Evolutionary conservation across 805 yeast genomes (phyloP), one percentile per base, ranked within the genome.

Genomic region (Nematodospora valgi): DNA sequence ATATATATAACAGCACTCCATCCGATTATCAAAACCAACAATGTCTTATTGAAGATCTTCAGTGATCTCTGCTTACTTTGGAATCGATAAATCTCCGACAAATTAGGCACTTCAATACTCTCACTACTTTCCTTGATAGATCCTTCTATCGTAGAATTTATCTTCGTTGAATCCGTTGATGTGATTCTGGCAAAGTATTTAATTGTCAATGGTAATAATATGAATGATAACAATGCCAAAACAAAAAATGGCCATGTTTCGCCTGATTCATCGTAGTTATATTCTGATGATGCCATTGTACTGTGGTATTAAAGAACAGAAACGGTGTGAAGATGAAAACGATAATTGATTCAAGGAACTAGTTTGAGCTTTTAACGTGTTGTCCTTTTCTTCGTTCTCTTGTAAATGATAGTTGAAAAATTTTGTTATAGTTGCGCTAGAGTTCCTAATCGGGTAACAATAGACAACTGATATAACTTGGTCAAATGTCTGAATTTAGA

Each of bases 161-260:
- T 47, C 4, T 41, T 32, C 11, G 37, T 32, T 8, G 54, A 44
- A 25, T 56, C 51, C 18, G 45, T 43, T n/a, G 23, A 12, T 20
- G 23, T 17, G n/a, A 57, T 39, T 9, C 56, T 40, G 20, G 43
- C 28, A 5, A 58, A 29, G 49, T 58, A 66, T 27, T 43, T 47
- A 11, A 71, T 38, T 9, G 87, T 79, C 41, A 72, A 47, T 5
- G 96, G 96, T 25, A 86, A 56, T 40, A 86, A 68, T 13, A 79
- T 74, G 40, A 84, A 75, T 17, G 84, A 64, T 34, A 83, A 60
- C 32, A 86, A 62, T 3, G 96, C 88, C 52, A 85, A 58, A 34
- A 83, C 75, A 52, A 89, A 89, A 56, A 81, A 87, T 26, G 97
- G 97, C 96, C 96, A 88, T 2, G 93, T 86, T 49, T 86, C 93